phyloP scores from a whole-genome alignment of 2,329 filamentous ascomycete species.

The Pezicula rhizophila region DNA sequence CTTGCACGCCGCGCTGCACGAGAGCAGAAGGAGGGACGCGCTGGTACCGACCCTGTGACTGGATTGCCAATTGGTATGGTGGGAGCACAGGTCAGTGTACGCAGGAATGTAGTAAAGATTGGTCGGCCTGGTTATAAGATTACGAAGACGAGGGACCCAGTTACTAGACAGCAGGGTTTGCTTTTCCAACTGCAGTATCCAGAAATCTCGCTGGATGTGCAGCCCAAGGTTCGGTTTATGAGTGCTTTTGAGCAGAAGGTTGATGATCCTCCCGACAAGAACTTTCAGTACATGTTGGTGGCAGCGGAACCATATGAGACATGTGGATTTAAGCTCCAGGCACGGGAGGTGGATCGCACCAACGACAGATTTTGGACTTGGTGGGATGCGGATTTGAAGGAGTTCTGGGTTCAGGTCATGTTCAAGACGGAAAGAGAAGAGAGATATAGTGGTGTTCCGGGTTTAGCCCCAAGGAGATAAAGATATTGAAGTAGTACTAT shows the following conservation, averaged over 20 bases:
- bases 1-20: conserved; percentile 91
- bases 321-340: conserved; percentile 92
- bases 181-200: conserved; percentile 97
- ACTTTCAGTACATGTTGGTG: conserved; percentile 89
- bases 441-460: conserved; percentile 65
- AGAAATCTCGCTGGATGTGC: conserved; percentile 70
- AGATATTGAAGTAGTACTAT: neutral
- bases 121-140: conserved; percentile 96
- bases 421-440: conserved; percentile 98
- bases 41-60: conserved; percentile 57
- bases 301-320: conserved; percentile 98
- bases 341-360: conserved; percentile 82
- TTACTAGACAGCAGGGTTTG: conserved; percentile 81
- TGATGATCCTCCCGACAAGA: conserved; percentile 85
- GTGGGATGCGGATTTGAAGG: conserved; percentile 92
- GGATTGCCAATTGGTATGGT: conserved; percentile 70
- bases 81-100: conserved; percentile 55
- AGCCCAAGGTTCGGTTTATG: conserved; percentile 91
- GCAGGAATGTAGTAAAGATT: conserved; percentile 87
- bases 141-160: conserved; percentile 86
- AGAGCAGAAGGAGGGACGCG: conserved; percentile 82
- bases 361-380: conserved; percentile 88
- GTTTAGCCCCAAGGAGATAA: conserved; percentile 36
- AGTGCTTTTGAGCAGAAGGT: conserved; percentile 94
- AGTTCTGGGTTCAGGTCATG: conserved; percentile 96